phyloP scores from a whole-genome alignment of 352 stramenopile genomes.

The Phytophthora fragariae region DNA sequence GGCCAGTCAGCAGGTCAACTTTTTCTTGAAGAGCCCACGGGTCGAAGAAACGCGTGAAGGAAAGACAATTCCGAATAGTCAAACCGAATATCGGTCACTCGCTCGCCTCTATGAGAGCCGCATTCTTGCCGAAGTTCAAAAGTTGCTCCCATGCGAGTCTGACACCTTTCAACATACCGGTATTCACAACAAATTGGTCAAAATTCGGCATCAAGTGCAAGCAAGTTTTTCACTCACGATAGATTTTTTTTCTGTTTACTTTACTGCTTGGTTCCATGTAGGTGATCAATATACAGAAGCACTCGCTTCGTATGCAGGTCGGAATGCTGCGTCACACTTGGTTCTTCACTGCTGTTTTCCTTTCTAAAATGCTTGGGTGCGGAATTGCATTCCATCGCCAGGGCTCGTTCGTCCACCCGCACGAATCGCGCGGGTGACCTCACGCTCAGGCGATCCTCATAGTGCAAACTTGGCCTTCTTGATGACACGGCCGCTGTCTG shows the following conservation, averaged over 20 bases:
- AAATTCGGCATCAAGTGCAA: neutral
- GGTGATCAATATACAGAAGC: conserved; percentile 41
- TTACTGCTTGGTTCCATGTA: conserved; percentile 36
- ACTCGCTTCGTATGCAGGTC: conserved; percentile 31
- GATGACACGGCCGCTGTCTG: conserved; percentile 22
- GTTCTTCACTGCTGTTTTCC: conserved; percentile 24
- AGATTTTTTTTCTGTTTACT: conserved; percentile 38
- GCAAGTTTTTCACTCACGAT: neutral
- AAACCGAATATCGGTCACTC: too few species aligned
- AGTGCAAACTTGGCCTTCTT: conserved; percentile 35
- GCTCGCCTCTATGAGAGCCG: too few species aligned
- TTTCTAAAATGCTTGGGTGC: conserved; percentile 12
- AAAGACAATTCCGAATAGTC: too few species aligned
- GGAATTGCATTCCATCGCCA: conserved; percentile 27
- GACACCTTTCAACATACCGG: too few species aligned
- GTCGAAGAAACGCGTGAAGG: too few species aligned
- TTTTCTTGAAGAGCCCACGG: too few species aligned
- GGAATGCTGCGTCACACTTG: conserved; percentile 16
- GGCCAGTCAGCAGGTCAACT: too few species aligned
- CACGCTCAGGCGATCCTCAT: conserved; percentile 23
- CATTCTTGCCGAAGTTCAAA: too few species aligned
- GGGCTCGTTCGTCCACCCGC: neutral
- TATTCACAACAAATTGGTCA: neutral
- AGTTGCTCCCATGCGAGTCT: too few species aligned
- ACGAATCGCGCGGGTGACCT: conserved; percentile 1